Base-by-base conservation (phyloP, 805 yeast genomes). In the Suhomyces tanzawaensis region DNA sequence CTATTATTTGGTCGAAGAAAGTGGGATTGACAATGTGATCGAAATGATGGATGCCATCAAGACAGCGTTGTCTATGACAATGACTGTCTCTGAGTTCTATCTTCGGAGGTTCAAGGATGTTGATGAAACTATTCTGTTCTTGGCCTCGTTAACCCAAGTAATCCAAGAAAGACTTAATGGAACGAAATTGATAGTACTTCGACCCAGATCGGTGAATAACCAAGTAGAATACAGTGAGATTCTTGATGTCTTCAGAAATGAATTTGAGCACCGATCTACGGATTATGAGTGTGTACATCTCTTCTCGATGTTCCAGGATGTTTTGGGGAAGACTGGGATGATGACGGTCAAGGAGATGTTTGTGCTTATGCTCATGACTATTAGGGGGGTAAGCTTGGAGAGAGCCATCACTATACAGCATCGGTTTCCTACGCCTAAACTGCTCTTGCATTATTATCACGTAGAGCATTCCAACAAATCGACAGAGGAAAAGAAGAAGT, bases 1-100 rank as follows among this genome's bases (percentile, higher is more conserved):
- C 14, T 81, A 79, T 47, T 93, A 93, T 51, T 55, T 93, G 3
- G 76, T 93, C 12, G 99, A 93, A 56, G 95, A 87, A 43, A 76
- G 74, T 4, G 72, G 75, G 22, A 41, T 70, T 2, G 64, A 53
- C 26, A 45, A 53, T 14, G 50, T 57, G 9, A 52, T 69, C 0
- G 62, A 67, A 8, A 77, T 77, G 76, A 66, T 72, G 19, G 85
- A 81, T 23, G 80, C 90, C 2, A 71, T 90, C 7, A 81, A 77
- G 44, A 88, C 98, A 0, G 77, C 95, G 2, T 76, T 90, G 40
- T 74, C 91, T 29, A 73, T 76, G 62, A 79, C 85, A 1, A 63
- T 87, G 44, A 77, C 85, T 0, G 75, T 76, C 16, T 79, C 83
- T 15, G 71, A 74, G 19, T 88, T 89, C 51, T 80, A 76, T 42